Evolutionary conservation across 345 rosid species (phyloP).

Genomic region (Acer yangbiense): DNA sequence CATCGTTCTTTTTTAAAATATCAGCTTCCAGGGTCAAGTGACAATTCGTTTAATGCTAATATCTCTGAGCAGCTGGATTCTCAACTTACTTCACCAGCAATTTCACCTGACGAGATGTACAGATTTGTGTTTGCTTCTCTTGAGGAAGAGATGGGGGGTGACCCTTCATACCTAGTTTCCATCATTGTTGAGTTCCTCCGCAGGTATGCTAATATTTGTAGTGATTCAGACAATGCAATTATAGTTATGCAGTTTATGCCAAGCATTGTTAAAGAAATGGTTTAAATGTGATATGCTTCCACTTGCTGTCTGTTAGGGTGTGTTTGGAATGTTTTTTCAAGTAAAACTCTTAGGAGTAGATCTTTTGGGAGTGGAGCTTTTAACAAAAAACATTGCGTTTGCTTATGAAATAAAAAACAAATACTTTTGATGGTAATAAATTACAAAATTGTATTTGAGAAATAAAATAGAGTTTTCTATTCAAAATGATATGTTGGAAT

Average conservation of each 20-base stretch:
- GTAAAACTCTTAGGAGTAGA: not conserved
- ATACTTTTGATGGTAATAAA: no score
- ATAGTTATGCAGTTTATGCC: not conserved
- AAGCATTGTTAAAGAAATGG: not conserved
- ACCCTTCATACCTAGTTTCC: slow-evolving; percentile 80
- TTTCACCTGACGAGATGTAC: slow-evolving; percentile 96
- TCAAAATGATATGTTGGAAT: no score
- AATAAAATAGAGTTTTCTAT: no score
- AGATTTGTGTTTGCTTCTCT: slow-evolving; percentile 78
- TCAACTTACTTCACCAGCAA: slow-evolving; percentile 72
- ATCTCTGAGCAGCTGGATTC: slow-evolving; percentile 62
- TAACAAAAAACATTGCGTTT: no score
- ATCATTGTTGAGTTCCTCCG: slow-evolving; percentile 85
- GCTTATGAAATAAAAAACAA: no score
- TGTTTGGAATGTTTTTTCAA: not conserved
- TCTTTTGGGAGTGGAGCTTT: no score
- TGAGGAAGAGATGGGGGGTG: slow-evolving; percentile 87
- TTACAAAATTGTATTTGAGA: no score
- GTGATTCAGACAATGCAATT: slow-evolving; percentile 11
- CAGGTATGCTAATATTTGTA: slow-evolving; percentile 49
- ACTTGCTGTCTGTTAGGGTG: not conserved
- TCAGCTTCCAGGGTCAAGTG: slow-evolving; percentile 42
- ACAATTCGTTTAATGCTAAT: slow-evolving; percentile 50
- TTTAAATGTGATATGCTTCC: not conserved
- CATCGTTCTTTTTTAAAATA: slow-evolving; percentile 37